Conservation (phyloP, 2,329 filamentous ascomycete species). For the Ophiognomonia clavigignenti-juglandacearum region DNA sequence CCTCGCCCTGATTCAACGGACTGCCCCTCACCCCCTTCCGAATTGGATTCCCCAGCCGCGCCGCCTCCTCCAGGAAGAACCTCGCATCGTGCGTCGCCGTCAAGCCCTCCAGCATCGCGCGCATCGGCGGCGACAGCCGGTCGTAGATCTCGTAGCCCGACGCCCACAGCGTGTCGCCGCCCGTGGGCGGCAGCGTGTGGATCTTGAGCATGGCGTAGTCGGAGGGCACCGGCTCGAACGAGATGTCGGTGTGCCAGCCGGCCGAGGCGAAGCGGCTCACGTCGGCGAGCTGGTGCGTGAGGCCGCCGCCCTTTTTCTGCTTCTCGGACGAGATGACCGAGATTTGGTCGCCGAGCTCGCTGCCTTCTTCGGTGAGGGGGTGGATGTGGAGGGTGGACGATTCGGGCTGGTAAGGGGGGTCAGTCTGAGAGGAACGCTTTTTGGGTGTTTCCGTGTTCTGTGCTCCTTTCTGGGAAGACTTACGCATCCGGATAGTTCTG, state of each 20-base stretch:
- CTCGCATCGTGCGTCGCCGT: conserved; percentile 45
- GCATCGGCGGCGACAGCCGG: conserved; percentile 43
- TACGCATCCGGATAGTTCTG: conserved; percentile 36
- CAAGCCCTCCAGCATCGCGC: conserved; percentile 40
- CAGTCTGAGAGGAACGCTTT: not conserved
- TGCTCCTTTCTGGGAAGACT: conserved; percentile 2
- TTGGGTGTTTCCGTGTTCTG: no score
- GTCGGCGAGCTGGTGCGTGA: conserved; percentile 46
- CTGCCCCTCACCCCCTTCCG: conserved; percentile 39
- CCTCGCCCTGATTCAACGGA: conserved; percentile 51
- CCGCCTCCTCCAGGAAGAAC: conserved; percentile 47
- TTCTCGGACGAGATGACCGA: conserved; percentile 52
- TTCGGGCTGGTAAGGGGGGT: conserved; percentile 27
- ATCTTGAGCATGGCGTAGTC: conserved; percentile 45
- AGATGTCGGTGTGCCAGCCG: conserved; percentile 31
- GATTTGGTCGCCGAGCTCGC: conserved; percentile 50
- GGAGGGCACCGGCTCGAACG: conserved; percentile 39
- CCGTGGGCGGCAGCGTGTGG: conserved; percentile 36
- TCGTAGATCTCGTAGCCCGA: conserved; percentile 51
- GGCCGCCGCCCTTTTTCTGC: conserved; percentile 48
- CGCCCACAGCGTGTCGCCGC: conserved; percentile 45
- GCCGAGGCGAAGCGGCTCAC: conserved; percentile 39
- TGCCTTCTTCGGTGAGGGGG: conserved; percentile 46
- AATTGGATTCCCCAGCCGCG: conserved; percentile 34
- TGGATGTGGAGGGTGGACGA: conserved; percentile 50